These are phyloP conservation scores for Colletotrichum eremochloae DNA, from an alignment of 2,329 filamentous ascomycete genomes.

Conservation along the genomic window DNA sequence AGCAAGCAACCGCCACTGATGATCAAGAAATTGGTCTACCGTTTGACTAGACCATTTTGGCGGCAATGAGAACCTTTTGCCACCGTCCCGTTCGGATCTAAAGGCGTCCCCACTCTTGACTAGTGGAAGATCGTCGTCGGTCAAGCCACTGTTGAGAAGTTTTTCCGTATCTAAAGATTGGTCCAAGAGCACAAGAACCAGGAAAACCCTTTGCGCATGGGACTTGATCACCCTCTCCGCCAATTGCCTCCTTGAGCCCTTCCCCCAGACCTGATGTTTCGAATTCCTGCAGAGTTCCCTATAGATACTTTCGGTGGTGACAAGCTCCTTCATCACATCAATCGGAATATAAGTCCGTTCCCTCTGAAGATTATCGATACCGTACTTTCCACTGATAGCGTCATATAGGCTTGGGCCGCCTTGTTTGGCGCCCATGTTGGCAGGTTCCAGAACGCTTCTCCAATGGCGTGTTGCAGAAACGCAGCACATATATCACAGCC, in stretches of 20 bases:
- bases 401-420: not conserved
- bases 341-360: not conserved
- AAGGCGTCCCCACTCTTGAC: not conserved
- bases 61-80: not conserved
- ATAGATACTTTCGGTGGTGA: not conserved
- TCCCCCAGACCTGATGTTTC: not conserved
- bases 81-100: not conserved
- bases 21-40: not conserved
- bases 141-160: not conserved
- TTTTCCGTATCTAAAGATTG: not conserved
- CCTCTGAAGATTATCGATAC: not conserved
- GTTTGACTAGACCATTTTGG: not conserved
- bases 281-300: not conserved
- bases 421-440: not conserved
- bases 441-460: not conserved
- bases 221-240: not conserved
- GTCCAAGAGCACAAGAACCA: not conserved
- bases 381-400: not conserved
- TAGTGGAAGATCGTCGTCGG: not conserved
- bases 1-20: not conserved
- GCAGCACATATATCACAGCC: no score
- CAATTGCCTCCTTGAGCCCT: not conserved
- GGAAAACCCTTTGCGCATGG: not conserved
- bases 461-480: not conserved
- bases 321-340: not conserved